Conservation (phyloP, 306 rosid species). For the Malus sylvestris region DNA sequence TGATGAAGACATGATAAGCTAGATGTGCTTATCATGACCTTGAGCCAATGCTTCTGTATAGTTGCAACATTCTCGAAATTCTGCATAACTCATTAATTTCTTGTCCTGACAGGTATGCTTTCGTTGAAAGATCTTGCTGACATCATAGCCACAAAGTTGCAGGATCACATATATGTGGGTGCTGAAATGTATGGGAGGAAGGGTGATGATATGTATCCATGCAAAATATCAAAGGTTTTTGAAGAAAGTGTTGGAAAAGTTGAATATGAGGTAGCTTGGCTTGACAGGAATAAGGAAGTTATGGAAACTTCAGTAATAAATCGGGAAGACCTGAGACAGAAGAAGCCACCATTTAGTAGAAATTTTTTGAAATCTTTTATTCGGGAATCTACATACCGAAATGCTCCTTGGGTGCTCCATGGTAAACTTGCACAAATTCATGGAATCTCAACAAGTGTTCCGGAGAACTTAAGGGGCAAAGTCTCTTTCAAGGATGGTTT, state of each 20-base stretch:
- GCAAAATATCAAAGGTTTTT: slow-evolving; percentile 61
- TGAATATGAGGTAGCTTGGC: slow-evolving; percentile 73
- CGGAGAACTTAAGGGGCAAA: slow-evolving; percentile 55
- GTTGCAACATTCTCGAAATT: neutral
- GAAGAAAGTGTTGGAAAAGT: slow-evolving; percentile 33
- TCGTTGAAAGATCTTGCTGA: slow-evolving; percentile 85
- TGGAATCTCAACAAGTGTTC: slow-evolving; percentile 68
- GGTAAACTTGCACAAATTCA: slow-evolving; percentile 62
- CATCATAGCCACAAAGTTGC: slow-evolving; percentile 58
- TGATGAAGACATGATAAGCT: neutral
- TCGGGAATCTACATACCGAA: slow-evolving; percentile 86
- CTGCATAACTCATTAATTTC: slow-evolving; percentile 6
- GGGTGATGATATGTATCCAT: slow-evolving; percentile 41
- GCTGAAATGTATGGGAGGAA: slow-evolving; percentile 69
- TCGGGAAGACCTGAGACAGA: slow-evolving; percentile 54
- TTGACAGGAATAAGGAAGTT: slow-evolving; percentile 57
- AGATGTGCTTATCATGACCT: neutral
- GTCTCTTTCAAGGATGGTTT: slow-evolving; percentile 59
- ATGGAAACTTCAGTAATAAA: slow-evolving; percentile 36
- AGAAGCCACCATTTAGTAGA: slow-evolving; percentile 78
- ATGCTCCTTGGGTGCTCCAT: slow-evolving; percentile 89
- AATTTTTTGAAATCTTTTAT: slow-evolving; percentile 69
- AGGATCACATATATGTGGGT: slow-evolving; percentile 55
- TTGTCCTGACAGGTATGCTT: slow-evolving; percentile 57
- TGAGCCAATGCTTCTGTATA: neutral